These are phyloP conservation scores for Lactarius trivialis DNA, from an alignment of 768 basidiomycete genomes.

Conservation along the genomic window DNA sequence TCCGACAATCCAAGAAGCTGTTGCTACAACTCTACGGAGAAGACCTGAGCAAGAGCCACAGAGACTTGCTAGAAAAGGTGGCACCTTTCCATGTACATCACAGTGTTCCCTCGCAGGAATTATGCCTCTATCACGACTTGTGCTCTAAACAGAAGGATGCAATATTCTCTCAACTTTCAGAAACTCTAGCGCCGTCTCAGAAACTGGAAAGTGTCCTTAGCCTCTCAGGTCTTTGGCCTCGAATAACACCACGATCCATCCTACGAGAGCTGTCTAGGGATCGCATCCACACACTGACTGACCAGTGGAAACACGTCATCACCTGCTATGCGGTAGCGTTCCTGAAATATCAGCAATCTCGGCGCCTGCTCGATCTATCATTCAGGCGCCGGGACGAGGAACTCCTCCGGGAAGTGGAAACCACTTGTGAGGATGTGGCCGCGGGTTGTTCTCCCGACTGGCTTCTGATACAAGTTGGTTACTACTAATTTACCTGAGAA, in stretches of 20 bases:
- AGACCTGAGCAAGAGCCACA: background rate
- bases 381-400: background rate
- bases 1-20: background rate
- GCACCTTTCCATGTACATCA: background rate
- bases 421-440: background rate
- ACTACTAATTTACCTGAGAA: background rate
- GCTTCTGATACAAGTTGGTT: conserved; percentile 15
- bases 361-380: conserved; percentile 5
- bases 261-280: conserved; percentile 26
- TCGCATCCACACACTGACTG: conserved; percentile 1
- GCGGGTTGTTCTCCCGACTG: conserved; percentile 3
- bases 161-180: background rate
- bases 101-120: background rate
- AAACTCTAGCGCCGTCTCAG: background rate
- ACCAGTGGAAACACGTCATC: background rate
- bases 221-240: conserved; percentile 10
- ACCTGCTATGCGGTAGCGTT: background rate
- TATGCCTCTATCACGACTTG: background rate
- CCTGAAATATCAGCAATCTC: conserved; percentile 8
- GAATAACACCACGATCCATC: conserved; percentile 4
- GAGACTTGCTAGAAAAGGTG: background rate
- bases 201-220: background rate
- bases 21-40: conserved; percentile 3
- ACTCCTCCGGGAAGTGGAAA: conserved; percentile 4
- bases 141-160: background rate